Conservation (phyloP, 1,284 basidiomycete genomes). For the Apiotrichum gamsii region DNA sequence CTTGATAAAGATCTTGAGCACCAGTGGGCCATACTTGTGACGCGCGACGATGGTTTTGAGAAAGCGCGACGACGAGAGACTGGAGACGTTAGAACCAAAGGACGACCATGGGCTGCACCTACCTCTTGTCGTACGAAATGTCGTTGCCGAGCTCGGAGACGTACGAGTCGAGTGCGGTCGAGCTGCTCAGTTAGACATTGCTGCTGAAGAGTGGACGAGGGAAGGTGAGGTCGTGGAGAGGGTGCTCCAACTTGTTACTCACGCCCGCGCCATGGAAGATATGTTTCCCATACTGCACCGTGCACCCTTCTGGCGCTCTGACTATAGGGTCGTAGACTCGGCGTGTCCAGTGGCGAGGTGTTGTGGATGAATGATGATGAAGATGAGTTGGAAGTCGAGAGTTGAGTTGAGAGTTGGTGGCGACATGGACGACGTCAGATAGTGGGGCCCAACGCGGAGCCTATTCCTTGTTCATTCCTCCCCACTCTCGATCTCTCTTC, state of each 20-base stretch:
- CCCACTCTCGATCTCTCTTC: too few relatives aligned
- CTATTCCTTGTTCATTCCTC: too few relatives aligned
- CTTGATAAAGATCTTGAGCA: conserved; percentile 78
- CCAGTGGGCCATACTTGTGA: conserved; percentile 63
- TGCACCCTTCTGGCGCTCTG: background rate
- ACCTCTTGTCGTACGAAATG: conserved; percentile 87
- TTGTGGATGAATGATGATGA: background rate
- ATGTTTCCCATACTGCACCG: conserved; percentile 37
- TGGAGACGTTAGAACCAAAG: conserved; percentile 12
- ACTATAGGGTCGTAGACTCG: too few relatives aligned
- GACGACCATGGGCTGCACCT: conserved; percentile 12
- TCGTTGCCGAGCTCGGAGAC: conserved; percentile 79
- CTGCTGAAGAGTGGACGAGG: too few relatives aligned
- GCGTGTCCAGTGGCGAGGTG: background rate
- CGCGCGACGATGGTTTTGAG: conserved; percentile 82
- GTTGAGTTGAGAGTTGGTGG: too few relatives aligned
- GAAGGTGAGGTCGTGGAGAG: too few relatives aligned
- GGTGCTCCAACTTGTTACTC: too few relatives aligned
- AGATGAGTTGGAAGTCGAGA: background rate
- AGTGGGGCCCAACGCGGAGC: background rate
- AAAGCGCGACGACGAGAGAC: conserved; percentile 76
- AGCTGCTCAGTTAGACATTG: too few relatives aligned
- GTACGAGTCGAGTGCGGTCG: conserved; percentile 77
- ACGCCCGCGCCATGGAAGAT: conserved; percentile 48
- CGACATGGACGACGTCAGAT: background rate